These are phyloP conservation scores for Citrus inodora DNA, from an alignment of 345 rosid species.

Conservation along the genomic window DNA sequence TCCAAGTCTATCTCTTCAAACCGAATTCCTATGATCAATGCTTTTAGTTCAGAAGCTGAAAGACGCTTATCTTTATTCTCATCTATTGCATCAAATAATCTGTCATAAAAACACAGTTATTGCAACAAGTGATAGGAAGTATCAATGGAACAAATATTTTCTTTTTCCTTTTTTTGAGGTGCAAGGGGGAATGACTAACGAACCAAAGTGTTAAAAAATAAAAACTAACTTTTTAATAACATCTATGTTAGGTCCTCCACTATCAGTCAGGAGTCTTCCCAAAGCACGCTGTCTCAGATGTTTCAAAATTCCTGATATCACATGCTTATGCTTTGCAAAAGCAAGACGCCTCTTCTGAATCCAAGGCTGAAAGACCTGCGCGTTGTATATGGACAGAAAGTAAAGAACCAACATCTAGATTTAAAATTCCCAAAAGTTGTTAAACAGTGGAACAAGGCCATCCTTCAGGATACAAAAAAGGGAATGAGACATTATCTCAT, in stretches of 20 bases:
- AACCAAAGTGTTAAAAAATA: not conserved
- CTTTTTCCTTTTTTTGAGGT: not conserved
- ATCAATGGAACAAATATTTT: not conserved
- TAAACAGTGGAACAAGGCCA: not conserved
- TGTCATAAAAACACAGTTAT: constrained; percentile 21
- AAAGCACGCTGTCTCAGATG: constrained; percentile 60
- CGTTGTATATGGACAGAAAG: constrained; percentile 7
- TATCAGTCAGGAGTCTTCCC: constrained; percentile 62
- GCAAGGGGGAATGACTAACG: not conserved
- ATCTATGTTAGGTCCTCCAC: constrained; percentile 51
- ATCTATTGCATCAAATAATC: constrained; percentile 72
- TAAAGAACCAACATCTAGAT: constrained; percentile 5
- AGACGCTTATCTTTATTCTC: constrained; percentile 42
- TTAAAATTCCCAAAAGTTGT: not conserved
- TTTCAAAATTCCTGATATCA: constrained; percentile 64
- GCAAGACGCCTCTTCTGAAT: constrained; percentile 76
- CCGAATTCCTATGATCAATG: constrained; percentile 68
- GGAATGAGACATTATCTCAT: not conserved
- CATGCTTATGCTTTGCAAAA: constrained; percentile 69
- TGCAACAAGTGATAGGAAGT: not conserved
- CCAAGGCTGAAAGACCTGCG: constrained; percentile 80
- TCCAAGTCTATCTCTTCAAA: constrained; percentile 79
- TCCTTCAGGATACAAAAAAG: not conserved
- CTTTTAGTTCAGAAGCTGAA: constrained; percentile 55
- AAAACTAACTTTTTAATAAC: constrained; percentile 49